A percentile compares a stretch with the other conserved stretches of the same genome.
These are phyloP conservation scores for Colletotrichum sp. DNA, from an alignment of 2,329 filamentous ascomycete genomes.

Conservation along the genomic window DNA sequence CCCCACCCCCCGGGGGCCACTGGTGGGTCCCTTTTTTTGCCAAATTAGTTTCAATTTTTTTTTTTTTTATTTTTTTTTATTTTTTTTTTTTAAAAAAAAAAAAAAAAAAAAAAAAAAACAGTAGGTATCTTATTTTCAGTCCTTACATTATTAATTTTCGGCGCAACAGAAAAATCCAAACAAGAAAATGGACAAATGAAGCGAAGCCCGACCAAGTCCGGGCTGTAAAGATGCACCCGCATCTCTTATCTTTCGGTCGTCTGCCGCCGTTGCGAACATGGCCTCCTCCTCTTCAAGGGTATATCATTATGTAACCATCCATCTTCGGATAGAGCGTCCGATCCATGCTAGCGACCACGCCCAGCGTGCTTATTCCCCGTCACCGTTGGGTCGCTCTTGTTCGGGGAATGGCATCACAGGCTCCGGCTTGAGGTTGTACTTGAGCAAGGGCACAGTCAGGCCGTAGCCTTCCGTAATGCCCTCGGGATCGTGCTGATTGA, in stretches of 20 bases:
- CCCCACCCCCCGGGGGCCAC: no score
- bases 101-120: background rate
- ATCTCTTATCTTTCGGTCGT: background rate
- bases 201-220: background rate
- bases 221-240: background rate
- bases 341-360: background rate
- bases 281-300: conserved; percentile 12
- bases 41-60: no score
- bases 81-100: no score
- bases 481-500: conserved; percentile 80
- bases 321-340: background rate
- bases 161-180: background rate
- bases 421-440: conserved; percentile 36
- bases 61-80: background rate
- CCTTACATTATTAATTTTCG: background rate
- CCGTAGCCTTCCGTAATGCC: conserved; percentile 86
- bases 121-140: background rate
- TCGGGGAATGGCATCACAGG: conserved; percentile 19
- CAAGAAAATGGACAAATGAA: background rate
- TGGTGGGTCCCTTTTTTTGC: no score
- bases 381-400: conserved; percentile 5
- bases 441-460: conserved; percentile 79
- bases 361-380: background rate
- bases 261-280: background rate
- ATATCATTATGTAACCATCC: conserved; percentile 14